A percentile compares a stretch with the other conserved stretches of the same genome.
Evolutionary conservation across 352 stramenopile genomes (phyloP).

Genomic region (Globisporangium cederbergense): DNA sequence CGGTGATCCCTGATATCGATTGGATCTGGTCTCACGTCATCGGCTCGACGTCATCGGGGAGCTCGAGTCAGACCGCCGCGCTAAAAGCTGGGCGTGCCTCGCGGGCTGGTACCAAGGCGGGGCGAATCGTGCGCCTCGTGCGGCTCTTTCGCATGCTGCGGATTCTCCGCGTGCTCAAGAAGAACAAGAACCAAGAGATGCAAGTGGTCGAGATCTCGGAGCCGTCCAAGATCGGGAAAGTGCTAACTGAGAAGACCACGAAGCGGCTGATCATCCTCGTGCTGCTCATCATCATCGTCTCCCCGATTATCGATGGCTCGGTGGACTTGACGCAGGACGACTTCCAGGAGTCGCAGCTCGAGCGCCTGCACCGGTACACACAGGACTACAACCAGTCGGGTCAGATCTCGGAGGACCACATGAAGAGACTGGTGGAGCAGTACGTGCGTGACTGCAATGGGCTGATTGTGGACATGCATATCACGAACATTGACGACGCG

Average conservation of each 20-base stretch:
- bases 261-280: constrained; percentile 90
- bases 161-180: constrained; percentile 82
- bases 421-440: constrained; percentile 58
- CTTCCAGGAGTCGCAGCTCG: constrained; percentile 74
- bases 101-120: constrained; percentile 82
- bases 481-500: constrained; percentile 43
- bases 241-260: constrained; percentile 94
- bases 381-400: constrained; percentile 79
- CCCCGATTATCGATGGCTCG: constrained; percentile 74
- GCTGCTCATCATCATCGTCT: constrained; percentile 84
- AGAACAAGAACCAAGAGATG: constrained; percentile 56
- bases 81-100: constrained; percentile 84
- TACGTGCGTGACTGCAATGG: constrained; percentile 77
- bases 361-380: constrained; percentile 76
- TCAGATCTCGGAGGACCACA: constrained; percentile 37
- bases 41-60: constrained; percentile 21
- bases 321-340: constrained; percentile 71
- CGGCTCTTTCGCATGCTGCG: constrained; percentile 90
- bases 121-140: constrained; percentile 90
- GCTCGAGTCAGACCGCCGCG: constrained; percentile 50
- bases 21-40: constrained; percentile 79
- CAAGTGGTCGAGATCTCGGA: constrained; percentile 76
- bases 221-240: constrained; percentile 92
- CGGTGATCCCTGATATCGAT: constrained; percentile 89
- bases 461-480: constrained; percentile 57